phyloP scores from a whole-genome alignment of 2,329 filamentous ascomycete genomes.

The Botrytis fragariae region DNA sequence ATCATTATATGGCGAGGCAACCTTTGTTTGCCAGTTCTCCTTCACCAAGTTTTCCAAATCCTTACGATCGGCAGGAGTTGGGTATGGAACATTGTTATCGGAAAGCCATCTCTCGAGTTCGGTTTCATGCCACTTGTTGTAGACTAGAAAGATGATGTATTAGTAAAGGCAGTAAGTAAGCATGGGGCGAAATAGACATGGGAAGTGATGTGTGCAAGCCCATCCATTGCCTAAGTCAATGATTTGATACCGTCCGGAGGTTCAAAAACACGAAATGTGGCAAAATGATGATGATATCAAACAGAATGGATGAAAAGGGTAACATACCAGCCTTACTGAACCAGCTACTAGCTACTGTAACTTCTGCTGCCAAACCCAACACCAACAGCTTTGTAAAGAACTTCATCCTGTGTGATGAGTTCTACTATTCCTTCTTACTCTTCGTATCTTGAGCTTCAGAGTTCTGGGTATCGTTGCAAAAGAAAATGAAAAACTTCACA shows the following conservation, averaged over 20 bases:
- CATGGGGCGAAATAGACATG: neutral
- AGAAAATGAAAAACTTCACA: neutral
- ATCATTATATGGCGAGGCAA: slow-evolving; percentile 70
- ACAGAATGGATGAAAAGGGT: neutral
- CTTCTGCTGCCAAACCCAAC: slow-evolving; percentile 68
- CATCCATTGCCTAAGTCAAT: neutral
- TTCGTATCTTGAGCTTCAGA: neutral
- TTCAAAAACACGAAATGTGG: slow-evolving; percentile 13
- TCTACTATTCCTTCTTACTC: neutral
- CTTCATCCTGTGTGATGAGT: slow-evolving; percentile 58
- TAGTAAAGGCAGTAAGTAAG: slow-evolving; percentile 23
- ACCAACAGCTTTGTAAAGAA: slow-evolving; percentile 68
- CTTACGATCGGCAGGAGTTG: slow-evolving; percentile 86
- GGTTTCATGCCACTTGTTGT: slow-evolving; percentile 98
- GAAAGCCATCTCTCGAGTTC: slow-evolving; percentile 96
- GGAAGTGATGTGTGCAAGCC: neutral
- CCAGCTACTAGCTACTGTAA: slow-evolving; percentile 74
- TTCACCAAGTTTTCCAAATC: slow-evolving; percentile 90
- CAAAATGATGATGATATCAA: neutral
- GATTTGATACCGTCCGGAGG: slow-evolving; percentile 3
- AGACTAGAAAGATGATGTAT: slow-evolving; percentile 56
- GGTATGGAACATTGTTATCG: slow-evolving; percentile 87
- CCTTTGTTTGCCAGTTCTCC: slow-evolving; percentile 80
- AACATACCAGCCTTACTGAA: slow-evolving; percentile 79
- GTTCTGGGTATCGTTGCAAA: neutral